A percentile compares a stretch with the other conserved stretches of the same genome.
Evolutionary conservation across 441 rosid genomes (phyloP).

Genomic region (Sinapis alba): DNA sequence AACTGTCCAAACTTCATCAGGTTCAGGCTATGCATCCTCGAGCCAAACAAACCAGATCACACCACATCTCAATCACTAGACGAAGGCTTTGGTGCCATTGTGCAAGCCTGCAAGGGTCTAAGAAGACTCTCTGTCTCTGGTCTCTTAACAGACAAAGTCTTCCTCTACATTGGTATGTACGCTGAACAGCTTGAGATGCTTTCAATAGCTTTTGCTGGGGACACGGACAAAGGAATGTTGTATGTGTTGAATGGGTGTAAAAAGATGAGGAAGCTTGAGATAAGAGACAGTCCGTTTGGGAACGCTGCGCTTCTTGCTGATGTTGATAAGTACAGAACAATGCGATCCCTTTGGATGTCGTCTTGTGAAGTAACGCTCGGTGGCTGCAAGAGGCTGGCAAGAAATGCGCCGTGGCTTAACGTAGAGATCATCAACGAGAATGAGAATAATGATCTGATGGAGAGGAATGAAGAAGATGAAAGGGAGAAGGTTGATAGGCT

Average conservation of each 20-base stretch:
- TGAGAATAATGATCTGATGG: slow-evolving; percentile 25
- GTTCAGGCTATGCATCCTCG: slow-evolving; percentile 84
- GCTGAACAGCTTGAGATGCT: slow-evolving; percentile 93
- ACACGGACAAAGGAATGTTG: slow-evolving; percentile 84
- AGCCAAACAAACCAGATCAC: slow-evolving; percentile 76
- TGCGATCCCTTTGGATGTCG: slow-evolving; percentile 99
- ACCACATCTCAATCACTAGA: slow-evolving; percentile 73
- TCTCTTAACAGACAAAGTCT: slow-evolving; percentile 74
- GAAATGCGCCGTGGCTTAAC: slow-evolving; percentile 69
- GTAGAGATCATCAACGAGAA: slow-evolving; percentile 83
- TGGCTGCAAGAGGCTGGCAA: slow-evolving; percentile 80
- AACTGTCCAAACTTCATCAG: slow-evolving; percentile 80
- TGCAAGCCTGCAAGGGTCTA: slow-evolving; percentile 69
- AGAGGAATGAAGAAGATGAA: slow-evolving; percentile 46
- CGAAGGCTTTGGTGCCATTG: slow-evolving; percentile 96
- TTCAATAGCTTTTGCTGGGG: slow-evolving; percentile 91
- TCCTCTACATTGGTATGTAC: slow-evolving; percentile 80
- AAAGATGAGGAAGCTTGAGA: slow-evolving; percentile 85
- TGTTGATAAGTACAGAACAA: slow-evolving; percentile 85
- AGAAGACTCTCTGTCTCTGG: slow-evolving; percentile 79
- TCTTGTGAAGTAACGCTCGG: slow-evolving; percentile 87
- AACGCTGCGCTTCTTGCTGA: slow-evolving; percentile 78
- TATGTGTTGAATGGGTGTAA: slow-evolving; percentile 89
- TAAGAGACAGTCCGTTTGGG: slow-evolving; percentile 87
- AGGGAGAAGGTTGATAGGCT: slow-evolving; percentile 65